Conservation (phyloP, 192 early-diverging fungal genomes). For the Coemansia sp. region DNA sequence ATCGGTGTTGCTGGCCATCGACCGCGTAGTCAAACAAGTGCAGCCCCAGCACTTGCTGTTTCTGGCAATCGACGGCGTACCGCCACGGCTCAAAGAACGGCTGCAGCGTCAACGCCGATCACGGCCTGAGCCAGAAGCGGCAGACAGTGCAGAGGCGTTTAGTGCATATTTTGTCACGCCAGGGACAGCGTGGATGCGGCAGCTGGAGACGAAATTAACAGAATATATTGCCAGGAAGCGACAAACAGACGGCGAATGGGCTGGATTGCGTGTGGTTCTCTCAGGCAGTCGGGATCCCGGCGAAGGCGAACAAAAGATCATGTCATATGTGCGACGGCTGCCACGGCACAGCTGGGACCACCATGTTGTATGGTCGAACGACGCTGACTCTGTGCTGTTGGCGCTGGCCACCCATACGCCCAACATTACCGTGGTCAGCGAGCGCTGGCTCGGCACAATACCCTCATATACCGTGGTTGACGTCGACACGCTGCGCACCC, state of each 20-base stretch:
- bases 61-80: slow-evolving; percentile 92
- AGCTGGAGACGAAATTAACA: slow-evolving; percentile 71
- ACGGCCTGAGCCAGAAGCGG: slow-evolving; percentile 62
- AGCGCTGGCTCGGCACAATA: slow-evolving; percentile 65
- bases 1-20: slow-evolving; percentile 20
- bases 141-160: slow-evolving; percentile 64
- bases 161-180: slow-evolving; percentile 94
- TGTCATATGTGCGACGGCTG: slow-evolving; percentile 83
- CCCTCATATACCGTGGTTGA: slow-evolving; percentile 8
- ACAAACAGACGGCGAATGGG: slow-evolving; percentile 75
- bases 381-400: slow-evolving; percentile 96
- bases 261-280: slow-evolving; percentile 78
- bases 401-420: slow-evolving; percentile 89
- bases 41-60: slow-evolving; percentile 86
- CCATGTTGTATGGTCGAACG: slow-evolving; percentile 89
- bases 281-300: slow-evolving; percentile 92
- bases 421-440: slow-evolving; percentile 84
- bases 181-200: slow-evolving; percentile 89
- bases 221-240: slow-evolving; percentile 84
- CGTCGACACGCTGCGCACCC: slow-evolving; percentile 30
- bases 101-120: slow-evolving; percentile 94
- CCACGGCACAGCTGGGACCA: slow-evolving; percentile 60
- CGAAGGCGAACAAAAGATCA: slow-evolving; percentile 99
- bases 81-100: slow-evolving; percentile 96
- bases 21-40: slow-evolving; percentile 38